Conservation (phyloP, 345 rosid genomes). For the Gossypium anomalum region DNA sequence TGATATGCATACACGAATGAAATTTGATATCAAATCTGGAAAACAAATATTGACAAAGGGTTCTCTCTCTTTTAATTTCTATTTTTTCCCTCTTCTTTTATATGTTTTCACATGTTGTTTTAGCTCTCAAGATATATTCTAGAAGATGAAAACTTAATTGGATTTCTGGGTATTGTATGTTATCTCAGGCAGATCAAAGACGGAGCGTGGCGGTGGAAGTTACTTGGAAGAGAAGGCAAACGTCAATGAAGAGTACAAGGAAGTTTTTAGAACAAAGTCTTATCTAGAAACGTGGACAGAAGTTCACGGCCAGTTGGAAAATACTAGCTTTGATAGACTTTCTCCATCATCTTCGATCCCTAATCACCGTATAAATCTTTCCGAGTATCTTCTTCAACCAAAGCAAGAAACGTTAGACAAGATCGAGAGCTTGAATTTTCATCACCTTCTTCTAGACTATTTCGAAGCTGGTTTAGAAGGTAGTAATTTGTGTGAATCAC, state of each 20-base stretch:
- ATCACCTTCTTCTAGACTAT: slow-evolving; percentile 44
- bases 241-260: slow-evolving; percentile 75
- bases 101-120: not conserved
- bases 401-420: slow-evolving; percentile 44
- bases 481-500: slow-evolving; percentile 52
- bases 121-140: not conserved
- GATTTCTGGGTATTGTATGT: slow-evolving; percentile 17
- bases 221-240: slow-evolving; percentile 41
- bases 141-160: not conserved
- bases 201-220: slow-evolving; percentile 18
- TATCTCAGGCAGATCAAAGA: slow-evolving; percentile 36
- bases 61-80: not conserved
- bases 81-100: not conserved
- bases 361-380: slow-evolving; percentile 34
- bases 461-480: slow-evolving; percentile 53
- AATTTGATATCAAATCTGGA: not conserved
- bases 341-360: slow-evolving; percentile 29
- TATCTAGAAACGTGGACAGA: slow-evolving; percentile 64
- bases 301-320: slow-evolving; percentile 43
- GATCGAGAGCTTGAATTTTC: slow-evolving; percentile 32
- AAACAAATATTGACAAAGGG: not conserved
- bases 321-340: slow-evolving; percentile 20
- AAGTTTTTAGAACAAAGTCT: slow-evolving; percentile 77
- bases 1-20: not conserved
- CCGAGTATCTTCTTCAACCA: slow-evolving; percentile 59